Percentiles rank a stretch among this genome's conserved stretches.
These are phyloP conservation scores for Acorus calamus DNA, from an alignment of 106 monocot species.

Conservation along the genomic window DNA sequence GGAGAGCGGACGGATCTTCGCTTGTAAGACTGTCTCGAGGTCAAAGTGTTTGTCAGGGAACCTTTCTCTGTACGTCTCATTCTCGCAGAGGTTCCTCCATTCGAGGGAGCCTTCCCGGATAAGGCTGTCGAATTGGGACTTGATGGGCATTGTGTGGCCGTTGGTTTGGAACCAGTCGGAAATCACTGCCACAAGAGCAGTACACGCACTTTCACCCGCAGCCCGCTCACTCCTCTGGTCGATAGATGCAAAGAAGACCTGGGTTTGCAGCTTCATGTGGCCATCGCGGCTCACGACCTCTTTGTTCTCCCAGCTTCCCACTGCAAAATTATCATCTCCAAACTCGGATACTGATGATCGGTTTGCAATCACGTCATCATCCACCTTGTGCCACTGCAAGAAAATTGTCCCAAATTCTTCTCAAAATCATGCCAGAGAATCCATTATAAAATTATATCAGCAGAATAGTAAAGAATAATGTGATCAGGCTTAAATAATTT, in stretches of 20 bases:
- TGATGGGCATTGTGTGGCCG: slow-evolving; percentile 36
- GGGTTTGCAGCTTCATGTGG: slow-evolving; percentile 44
- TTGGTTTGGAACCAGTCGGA: slow-evolving; percentile 71
- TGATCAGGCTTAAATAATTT: no score
- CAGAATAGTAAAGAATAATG: no score
- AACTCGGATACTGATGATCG: slow-evolving; percentile 38
- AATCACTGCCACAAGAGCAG: slow-evolving; percentile 76
- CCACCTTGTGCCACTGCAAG: slow-evolving; percentile 34
- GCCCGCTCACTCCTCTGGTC: slow-evolving; percentile 85
- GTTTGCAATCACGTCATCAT: slow-evolving; percentile 23
- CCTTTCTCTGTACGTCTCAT: slow-evolving; percentile 19
- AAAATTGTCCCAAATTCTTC: not conserved
- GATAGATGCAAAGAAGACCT: slow-evolving; percentile 84
- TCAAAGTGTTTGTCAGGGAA: slow-evolving; percentile 92
- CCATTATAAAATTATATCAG: no score
- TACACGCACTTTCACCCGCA: slow-evolving; percentile 85
- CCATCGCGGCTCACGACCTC: slow-evolving; percentile 59
- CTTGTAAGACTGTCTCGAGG: slow-evolving; percentile 75
- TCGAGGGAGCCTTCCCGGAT: slow-evolving; percentile 76
- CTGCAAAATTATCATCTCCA: slow-evolving; percentile 58
- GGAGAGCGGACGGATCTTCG: slow-evolving; percentile 55
- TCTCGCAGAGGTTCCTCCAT: slow-evolving; percentile 74
- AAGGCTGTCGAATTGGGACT: slow-evolving; percentile 66
- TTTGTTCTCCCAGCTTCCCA: slow-evolving; percentile 71
- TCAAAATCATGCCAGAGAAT: no score